A percentile compares a stretch with the other conserved stretches of the same genome.
These are phyloP conservation scores for Megacollybia marginata DNA, from an alignment of 768 basidiomycete genomes.

Conservation along the genomic window DNA sequence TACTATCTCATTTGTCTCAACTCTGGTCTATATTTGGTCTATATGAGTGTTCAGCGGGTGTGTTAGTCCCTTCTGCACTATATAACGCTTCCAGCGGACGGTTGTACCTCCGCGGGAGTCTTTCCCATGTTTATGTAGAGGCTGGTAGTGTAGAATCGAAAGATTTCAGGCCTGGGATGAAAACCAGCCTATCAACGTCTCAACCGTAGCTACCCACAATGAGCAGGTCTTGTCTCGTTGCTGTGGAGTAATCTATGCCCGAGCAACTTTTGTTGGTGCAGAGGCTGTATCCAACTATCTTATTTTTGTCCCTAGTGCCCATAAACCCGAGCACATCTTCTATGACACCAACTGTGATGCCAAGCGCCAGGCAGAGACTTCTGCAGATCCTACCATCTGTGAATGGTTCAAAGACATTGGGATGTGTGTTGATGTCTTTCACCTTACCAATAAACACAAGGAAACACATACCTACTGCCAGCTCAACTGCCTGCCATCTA, in stretches of 20 bases:
- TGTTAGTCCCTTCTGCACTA: no score
- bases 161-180: no score
- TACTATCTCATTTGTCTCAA: no score
- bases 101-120: no score
- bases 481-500: conserved; percentile 9
- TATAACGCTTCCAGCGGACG: no score
- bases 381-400: background rate
- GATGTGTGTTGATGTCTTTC: conserved; percentile 13
- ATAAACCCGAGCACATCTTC: background rate
- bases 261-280: conserved; percentile 18
- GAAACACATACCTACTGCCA: conserved; percentile 10
- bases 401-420: conserved; percentile 8
- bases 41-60: no score
- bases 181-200: background rate
- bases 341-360: background rate
- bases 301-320: background rate
- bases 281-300: conserved; percentile 6
- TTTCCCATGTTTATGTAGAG: no score
- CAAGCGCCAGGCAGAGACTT: background rate
- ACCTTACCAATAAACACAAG: conserved; percentile 11
- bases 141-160: no score
- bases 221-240: background rate
- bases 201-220: background rate
- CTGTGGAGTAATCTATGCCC: conserved; percentile 12
- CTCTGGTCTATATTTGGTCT: no score